Evolutionary conservation across 257 asterid species (phyloP), one percentile per base, ranked within the genome.

Genomic region (Echites panduratus): DNA sequence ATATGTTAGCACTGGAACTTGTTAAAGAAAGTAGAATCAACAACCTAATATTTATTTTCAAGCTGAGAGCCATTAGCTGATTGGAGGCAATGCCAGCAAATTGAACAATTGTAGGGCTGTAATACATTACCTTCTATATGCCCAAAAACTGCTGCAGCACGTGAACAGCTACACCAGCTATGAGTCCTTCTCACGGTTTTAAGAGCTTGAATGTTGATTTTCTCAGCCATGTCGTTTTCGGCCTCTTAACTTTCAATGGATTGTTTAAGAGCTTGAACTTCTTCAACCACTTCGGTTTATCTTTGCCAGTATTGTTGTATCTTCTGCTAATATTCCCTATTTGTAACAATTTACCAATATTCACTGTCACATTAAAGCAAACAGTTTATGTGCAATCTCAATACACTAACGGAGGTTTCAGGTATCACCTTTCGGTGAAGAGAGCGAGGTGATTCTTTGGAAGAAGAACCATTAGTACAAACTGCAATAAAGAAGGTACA

Each of bases 381-480:
- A 48, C 2, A 17, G 26, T 40, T 40, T 40, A 2, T 40, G 43
- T 40, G 43, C 9, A 12, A 4, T 43, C 8, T 2, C 43, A 6
- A 8, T 9, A 50, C 45, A 11, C 8, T 16, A 14, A 70, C 2
- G 19, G 20, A 49, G 8, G 45, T 4, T 7, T 12, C 16, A 1
- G 32, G 8, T 1, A 26, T 11, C 78, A 90, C 96, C 84, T 85
- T 70, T 4, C 93, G 82, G 68, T 89, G n/a, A n/a, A n/a, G n/a
- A 91, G 95, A 91, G 74, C 97, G 78, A 12, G 97, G 97, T n/a
- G 96, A 91, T 84, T 89, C 96, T n/a, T n/a, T 0, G 97, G 96
- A 71, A 91, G 96, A 4, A 84, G 86, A 26, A 85, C 11, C 97
- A 89, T 91, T 64, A 88, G 71, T 48, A 89, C 0, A 66, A 91